These are phyloP conservation scores for Rhodamnia argentea DNA, from an alignment of 345 rosid genomes.

Conservation along the genomic window DNA sequence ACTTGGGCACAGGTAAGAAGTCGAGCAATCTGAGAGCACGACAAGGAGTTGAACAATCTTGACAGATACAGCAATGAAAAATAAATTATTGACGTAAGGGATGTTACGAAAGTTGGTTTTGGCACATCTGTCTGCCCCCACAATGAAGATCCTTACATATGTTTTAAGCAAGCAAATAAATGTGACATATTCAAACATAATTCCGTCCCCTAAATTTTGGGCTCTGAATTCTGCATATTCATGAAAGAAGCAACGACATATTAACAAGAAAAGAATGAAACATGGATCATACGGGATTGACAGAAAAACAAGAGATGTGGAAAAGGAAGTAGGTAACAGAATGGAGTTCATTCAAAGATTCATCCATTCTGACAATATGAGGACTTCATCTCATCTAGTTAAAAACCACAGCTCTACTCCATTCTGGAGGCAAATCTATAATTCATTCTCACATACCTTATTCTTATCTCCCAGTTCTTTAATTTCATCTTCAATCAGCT, in stretches of 20 bases:
- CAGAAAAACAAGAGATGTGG: background rate
- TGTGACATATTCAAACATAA: background rate
- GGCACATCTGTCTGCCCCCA: background rate
- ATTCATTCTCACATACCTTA: conserved; percentile 37
- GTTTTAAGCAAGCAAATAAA: background rate
- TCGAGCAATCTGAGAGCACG: background rate
- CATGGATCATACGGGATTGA: background rate
- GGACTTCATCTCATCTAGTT: background rate
- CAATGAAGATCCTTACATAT: background rate
- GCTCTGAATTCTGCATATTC: background rate
- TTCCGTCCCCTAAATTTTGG: background rate
- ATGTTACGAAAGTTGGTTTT: background rate
- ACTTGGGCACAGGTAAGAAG: background rate
- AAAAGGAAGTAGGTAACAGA: background rate
- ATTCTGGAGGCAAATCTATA: background rate
- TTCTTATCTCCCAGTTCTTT: conserved; percentile 86
- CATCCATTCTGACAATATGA: background rate
- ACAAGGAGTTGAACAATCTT: background rate
- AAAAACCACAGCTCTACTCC: background rate
- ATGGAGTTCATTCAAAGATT: background rate
- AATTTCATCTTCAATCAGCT: conserved; percentile 87
- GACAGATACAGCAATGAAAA: background rate
- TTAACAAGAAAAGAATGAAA: background rate
- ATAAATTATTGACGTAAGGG: background rate
- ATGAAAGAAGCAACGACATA: background rate